These are phyloP conservation scores for Eimeria falciformis DNA, from an alignment of 169 alveolate genomes.

Conservation along the genomic window DNA sequence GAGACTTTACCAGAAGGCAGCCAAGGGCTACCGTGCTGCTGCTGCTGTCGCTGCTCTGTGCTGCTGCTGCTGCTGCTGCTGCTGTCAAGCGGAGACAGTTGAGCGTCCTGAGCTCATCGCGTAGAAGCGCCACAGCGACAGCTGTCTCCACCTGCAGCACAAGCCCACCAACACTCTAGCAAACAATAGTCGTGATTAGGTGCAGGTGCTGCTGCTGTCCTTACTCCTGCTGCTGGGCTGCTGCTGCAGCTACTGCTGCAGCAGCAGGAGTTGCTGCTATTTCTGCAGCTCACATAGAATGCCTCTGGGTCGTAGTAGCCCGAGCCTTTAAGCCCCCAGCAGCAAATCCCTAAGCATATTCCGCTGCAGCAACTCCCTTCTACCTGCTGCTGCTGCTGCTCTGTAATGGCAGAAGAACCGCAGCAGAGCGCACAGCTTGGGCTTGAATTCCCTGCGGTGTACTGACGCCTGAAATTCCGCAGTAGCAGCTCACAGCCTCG, in stretches of 20 bases:
- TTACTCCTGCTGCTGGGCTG: constrained; percentile 3
- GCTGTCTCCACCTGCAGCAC: constrained; percentile 46
- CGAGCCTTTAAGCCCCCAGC: constrained; percentile 11
- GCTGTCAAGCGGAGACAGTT: constrained; percentile 35
- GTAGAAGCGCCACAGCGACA: constrained; percentile 25
- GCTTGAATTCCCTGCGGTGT: constrained; percentile 12
- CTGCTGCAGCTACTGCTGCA: constrained; percentile 39
- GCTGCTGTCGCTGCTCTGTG: constrained; percentile 36
- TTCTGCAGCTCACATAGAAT: constrained; percentile 30
- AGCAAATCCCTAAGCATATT: neutral
- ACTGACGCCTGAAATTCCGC: constrained; percentile 8
- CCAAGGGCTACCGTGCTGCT: constrained; percentile 32
- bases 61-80: constrained; percentile 64
- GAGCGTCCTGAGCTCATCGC: constrained; percentile 8
- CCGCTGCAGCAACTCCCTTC: constrained; percentile 19
- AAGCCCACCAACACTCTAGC: neutral
- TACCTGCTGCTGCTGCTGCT: neutral
- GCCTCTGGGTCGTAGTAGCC: too few species aligned
- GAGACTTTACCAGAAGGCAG: constrained; percentile 20
- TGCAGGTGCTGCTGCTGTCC: neutral
- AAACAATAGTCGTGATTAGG: neutral
- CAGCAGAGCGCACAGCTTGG: constrained; percentile 41
- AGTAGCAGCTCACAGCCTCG: constrained; percentile 38
- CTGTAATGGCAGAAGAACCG: neutral
- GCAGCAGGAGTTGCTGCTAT: too few species aligned